Base-by-base conservation (phyloP, 352 stramenopile genomes). In the Globisporangium ultimum region DNA sequence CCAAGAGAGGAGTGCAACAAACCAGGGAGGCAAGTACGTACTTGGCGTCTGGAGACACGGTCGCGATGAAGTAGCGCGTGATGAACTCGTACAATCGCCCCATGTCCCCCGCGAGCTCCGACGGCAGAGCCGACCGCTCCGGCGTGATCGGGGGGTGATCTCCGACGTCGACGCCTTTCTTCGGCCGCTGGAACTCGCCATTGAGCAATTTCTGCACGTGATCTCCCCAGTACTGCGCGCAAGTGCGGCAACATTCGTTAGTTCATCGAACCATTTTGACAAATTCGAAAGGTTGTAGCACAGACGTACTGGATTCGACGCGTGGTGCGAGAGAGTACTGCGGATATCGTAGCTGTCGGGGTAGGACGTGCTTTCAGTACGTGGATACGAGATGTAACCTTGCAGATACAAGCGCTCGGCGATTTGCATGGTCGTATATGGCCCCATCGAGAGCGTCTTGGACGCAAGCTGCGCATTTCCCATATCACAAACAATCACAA, bases 351-450 rank as follows among this genome's bases (percentile, higher is more conserved):
- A 97, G 10, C 73, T 88, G 20, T 87, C 83, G 0, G 87, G 88
- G 68, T 96, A 97, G 11, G 74, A 71, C 10, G 84, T 91, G 18
- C 71, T 88, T 63, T 97, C 89, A 6, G 88, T 96, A 64, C 87
- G 58, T 46, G 89, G 89, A 69, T 97, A 97, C 15, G 81, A 94
- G 14, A 97, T 74, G 66, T 94, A 97, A 13, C 88, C 86, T 63
- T 76, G 84, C 2, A 96, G 55, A 67, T 96, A 97, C 3, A 97
- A 64, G 3, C 80, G 63, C 62, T 97, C 89, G 17, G 89, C 89
- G 47, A 80, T 71, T 63, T 84, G 71, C 70, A 96, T 89, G 11
- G 80, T 71, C 10, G 74, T 70, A 55, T 94, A 83, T 6, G 88
- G 60, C 70, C 78, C 73, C 60, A 96, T 93, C 12, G 80, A 72